Base-by-base conservation (phyloP, 768 basidiomycete species). In the Wakefieldia striispora region DNA sequence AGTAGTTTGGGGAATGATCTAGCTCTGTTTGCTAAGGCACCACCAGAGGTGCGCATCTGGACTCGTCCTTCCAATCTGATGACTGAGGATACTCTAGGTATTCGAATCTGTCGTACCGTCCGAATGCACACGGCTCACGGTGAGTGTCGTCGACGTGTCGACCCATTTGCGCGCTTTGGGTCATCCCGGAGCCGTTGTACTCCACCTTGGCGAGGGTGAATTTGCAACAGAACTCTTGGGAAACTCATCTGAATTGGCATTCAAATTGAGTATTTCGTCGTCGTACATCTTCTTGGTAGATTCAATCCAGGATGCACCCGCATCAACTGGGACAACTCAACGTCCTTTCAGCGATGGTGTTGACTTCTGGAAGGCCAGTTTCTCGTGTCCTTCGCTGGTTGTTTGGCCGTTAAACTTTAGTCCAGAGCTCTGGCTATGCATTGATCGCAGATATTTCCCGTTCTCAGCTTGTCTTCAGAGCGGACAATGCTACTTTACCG, bases 21-120 rank as follows among this genome's bases (percentile, higher is more conserved):
- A 3, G 67, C 64, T 3, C 43, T 50, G 1, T 95, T 93, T 60
- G 71, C 74, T 16, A 91, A 91, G 65, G 82, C 92, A 23, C 97
- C 97, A 4, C 88, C 91, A 40, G 94, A 90, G 19, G 95, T 94
- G 68, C 53, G 88, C 76, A 10, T 39, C 21, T 47, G n/a, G 43
- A 42, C 44, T 27, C 23, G 35, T 45, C 38, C 40, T 10, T 14
- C 17, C 33, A 17, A 20, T 45, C 53, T 41, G 51, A 43, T 26
- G 23, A 35, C 36, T 50, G 20, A 26, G 17, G 23, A 41, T 24
- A 16, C 41, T 31, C 6, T 51, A 83, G 93, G 87, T 89, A 1
- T 99, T 99, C 61, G 95, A 95, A 66, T 79, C 91, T 20, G 93
- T 97, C 12, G 82, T 93, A 14, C 97, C 97, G 1, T 92, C 78